These are phyloP conservation scores for Candida labiduridarum DNA, from an alignment of 1,139 yeast species.

Conservation along the genomic window DNA sequence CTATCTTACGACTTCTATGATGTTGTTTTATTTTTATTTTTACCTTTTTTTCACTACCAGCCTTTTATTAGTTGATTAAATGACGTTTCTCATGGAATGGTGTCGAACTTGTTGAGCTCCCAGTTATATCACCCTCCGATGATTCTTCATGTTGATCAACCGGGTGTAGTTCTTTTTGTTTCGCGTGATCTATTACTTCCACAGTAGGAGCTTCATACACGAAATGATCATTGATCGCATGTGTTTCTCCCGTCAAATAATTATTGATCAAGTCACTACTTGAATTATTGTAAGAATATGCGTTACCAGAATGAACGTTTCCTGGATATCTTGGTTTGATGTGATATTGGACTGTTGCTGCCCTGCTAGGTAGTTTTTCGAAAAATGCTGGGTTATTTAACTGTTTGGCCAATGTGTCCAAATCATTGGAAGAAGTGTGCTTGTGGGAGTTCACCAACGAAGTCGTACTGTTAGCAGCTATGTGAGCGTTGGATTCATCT, in stretches of 20 bases:
- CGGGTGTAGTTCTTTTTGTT: not conserved
- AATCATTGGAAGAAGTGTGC: conserved; percentile 14
- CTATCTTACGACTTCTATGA: no score
- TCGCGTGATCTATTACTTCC: conserved; percentile 8
- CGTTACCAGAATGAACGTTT: not conserved
- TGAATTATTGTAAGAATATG: conserved; percentile 21
- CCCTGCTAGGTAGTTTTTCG: conserved; percentile 42
- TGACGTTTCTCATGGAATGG: not conserved
- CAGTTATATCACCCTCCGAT: conserved; percentile 1
- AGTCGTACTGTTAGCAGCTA: conserved; percentile 6
- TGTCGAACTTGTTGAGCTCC: not conserved
- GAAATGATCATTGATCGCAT: conserved; percentile 40
- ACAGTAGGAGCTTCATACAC: conserved; percentile 26
- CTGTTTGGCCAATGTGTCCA: conserved; percentile 47
- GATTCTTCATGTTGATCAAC: not conserved
- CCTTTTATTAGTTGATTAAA: not conserved
- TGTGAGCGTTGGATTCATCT: conserved; percentile 5
- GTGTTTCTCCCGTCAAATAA: conserved; percentile 21
- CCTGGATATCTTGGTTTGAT: conserved; percentile 16
- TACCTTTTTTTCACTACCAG: not conserved
- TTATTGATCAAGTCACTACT: conserved; percentile 26
- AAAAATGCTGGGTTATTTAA: conserved; percentile 38
- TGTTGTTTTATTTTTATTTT: not conserved
- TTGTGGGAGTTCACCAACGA: conserved; percentile 12
- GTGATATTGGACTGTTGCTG: conserved; percentile 24